phyloP scores from a whole-genome alignment of 441 rosid genomes.

The Eutrema salsugineum region DNA sequence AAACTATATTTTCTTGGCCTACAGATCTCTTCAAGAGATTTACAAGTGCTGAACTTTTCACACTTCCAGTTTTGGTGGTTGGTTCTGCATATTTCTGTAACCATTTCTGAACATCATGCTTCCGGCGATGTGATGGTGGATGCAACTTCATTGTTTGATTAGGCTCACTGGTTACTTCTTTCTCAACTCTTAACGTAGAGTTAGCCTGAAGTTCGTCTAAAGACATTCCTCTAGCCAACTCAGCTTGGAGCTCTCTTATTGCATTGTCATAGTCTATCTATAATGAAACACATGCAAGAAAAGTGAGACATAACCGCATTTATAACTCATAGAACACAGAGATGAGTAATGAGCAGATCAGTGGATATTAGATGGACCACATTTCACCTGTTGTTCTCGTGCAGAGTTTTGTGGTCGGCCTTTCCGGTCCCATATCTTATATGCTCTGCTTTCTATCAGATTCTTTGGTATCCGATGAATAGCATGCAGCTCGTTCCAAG shows the following conservation, averaged over 20 bases:
- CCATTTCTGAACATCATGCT: conserved; percentile 34
- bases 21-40: conserved; percentile 44
- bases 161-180: conserved; percentile 10
- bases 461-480: conserved; percentile 42
- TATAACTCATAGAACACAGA: conserved; percentile 3
- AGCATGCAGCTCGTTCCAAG: conserved; percentile 41
- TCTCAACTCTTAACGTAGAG: conserved; percentile 23
- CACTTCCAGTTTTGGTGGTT: conserved; percentile 29
- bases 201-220: conserved; percentile 42
- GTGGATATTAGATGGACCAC: background rate
- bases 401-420: conserved; percentile 53
- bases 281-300: conserved; percentile 18
- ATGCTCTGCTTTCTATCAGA: conserved; percentile 50
- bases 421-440: conserved; percentile 54
- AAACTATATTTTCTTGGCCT: conserved; percentile 47
- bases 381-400: conserved; percentile 55
- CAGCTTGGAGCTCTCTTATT: conserved; percentile 50
- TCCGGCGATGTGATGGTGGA: conserved; percentile 7
- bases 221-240: conserved; percentile 47
- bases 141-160: background rate
- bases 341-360: conserved; percentile 4
- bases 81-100: conserved; percentile 43
- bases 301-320: background rate
- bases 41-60: conserved; percentile 34
- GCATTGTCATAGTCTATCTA: conserved; percentile 61